Conservation (phyloP, 2,329 filamentous ascomycete species). For the Aspergillus sp. region DNA sequence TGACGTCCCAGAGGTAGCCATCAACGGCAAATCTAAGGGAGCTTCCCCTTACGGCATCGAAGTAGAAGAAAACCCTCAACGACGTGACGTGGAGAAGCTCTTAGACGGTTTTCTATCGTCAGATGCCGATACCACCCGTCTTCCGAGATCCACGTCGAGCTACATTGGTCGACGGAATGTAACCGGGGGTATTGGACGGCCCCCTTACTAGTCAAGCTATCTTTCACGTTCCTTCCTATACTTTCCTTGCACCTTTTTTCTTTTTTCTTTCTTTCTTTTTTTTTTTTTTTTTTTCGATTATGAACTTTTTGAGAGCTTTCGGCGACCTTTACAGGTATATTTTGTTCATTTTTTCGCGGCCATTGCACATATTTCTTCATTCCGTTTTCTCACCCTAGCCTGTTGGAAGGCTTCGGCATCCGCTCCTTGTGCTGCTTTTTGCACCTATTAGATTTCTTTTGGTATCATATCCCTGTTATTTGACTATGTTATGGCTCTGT, state of each 20-base stretch:
- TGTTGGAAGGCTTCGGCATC: neutral
- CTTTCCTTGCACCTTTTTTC: neutral
- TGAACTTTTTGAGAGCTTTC: neutral
- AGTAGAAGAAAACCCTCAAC: conserved; percentile 21
- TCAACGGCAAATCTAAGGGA: conserved; percentile 18
- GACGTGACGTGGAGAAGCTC: conserved; percentile 38
- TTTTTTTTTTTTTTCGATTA: neutral
- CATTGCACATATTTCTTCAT: conserved; percentile 14
- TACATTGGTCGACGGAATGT: conserved; percentile 23
- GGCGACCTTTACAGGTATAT: neutral
- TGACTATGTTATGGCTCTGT: conserved; percentile 1
- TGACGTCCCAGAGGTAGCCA: neutral
- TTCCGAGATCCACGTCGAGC: conserved; percentile 13
- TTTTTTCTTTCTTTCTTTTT: too few relatives aligned
- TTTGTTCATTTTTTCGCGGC: conserved; percentile 11
- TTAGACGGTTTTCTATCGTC: conserved; percentile 37
- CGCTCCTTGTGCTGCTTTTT: conserved; percentile 15
- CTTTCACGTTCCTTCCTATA: conserved; percentile 4
- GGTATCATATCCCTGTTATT: conserved; percentile 5
- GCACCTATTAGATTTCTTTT: conserved; percentile 11
- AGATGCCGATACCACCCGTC: conserved; percentile 18
- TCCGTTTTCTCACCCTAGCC: neutral
- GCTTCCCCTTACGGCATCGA: conserved; percentile 18
- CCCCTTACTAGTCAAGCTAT: conserved; percentile 29
- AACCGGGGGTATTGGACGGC: conserved; percentile 33